Evolutionary conservation across 2,329 filamentous ascomycete species (phyloP), one percentile per base, ranked within the genome.

Genomic region (Fusarium brevicatenulatum): DNA sequence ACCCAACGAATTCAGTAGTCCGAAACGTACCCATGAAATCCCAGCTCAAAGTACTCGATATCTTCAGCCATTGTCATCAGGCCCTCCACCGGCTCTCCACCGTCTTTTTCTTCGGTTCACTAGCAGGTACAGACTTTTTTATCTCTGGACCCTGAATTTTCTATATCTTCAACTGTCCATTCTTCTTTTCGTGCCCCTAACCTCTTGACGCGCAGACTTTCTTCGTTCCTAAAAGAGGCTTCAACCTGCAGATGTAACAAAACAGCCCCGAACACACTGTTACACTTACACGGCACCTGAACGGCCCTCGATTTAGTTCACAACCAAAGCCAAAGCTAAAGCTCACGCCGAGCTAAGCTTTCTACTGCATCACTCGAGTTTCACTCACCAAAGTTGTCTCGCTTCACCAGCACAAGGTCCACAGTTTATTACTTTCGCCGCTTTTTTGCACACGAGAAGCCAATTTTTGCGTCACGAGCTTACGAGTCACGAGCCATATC

Each of bases 211-310:
- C 70, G 70, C 76, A 76, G 66, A 70, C 54, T 63, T 76, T 73
- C 62, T 77, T 55, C 34, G 65, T 42, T 50, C 56, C 56, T 57
- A 60, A 68, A 62, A 68, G 64, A 57, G 56, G 49, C 63, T 39
- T 67, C 66, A 65, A 68, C 52, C 65, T 66, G 59, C 70, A 70
- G 57, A 55, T 62, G 62, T 63, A 60, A 71, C 44, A 54, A 56
- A 49, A 52, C 57, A 65, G 39, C 54, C 58, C 58, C 63, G 55
- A 70, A 71, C 54, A 61, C 54, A 56, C 67, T 59, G 74, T 76
- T 70, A 71, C 76, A 78, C 76, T 79, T 78, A 78, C 76, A 77
- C 73, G 68, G 63, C 71, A 69, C 73, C 42, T 71, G 59, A 65
- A 66, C 62, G 59, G 56, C 66, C 61, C 43, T 56, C 62, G 46